phyloP scores from a whole-genome alignment of 768 basidiomycete species.

The Termitomyces sp. region DNA sequence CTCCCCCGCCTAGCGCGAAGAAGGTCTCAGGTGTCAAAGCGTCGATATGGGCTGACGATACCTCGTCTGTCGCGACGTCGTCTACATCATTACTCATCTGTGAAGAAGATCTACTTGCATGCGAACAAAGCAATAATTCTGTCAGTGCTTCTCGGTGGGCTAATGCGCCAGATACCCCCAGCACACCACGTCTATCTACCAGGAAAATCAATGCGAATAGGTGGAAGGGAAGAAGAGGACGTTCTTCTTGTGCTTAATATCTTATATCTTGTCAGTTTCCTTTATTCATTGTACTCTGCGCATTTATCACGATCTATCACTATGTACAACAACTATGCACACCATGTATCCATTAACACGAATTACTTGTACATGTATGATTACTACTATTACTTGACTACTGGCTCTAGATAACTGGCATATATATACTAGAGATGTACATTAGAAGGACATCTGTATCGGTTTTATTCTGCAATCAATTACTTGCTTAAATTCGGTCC shows the following conservation, averaged over 20 bases:
- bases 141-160: slow-evolving; percentile 3
- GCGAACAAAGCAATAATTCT: not conserved
- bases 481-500: not conserved
- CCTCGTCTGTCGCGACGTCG: not conserved
- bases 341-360: not conserved
- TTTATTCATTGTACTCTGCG: not conserved
- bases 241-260: not conserved
- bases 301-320: not conserved
- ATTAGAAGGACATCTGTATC: not conserved
- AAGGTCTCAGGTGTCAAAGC: not conserved
- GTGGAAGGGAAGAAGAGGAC: not conserved
- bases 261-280: not conserved
- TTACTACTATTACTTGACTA: not conserved
- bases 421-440: not conserved
- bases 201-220: not conserved
- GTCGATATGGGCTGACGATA: not conserved
- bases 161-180: not conserved
- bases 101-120: not conserved
- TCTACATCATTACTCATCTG: not conserved
- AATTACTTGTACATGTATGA: not conserved
- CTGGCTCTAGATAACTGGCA: not conserved
- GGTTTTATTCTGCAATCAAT: not conserved
- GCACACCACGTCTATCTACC: not conserved
- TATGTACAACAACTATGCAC: not conserved
- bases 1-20: slow-evolving; percentile 2